Evolutionary conservation across 805 yeast genomes (phyloP).

Genomic region (Ogataea wickerhamii): DNA sequence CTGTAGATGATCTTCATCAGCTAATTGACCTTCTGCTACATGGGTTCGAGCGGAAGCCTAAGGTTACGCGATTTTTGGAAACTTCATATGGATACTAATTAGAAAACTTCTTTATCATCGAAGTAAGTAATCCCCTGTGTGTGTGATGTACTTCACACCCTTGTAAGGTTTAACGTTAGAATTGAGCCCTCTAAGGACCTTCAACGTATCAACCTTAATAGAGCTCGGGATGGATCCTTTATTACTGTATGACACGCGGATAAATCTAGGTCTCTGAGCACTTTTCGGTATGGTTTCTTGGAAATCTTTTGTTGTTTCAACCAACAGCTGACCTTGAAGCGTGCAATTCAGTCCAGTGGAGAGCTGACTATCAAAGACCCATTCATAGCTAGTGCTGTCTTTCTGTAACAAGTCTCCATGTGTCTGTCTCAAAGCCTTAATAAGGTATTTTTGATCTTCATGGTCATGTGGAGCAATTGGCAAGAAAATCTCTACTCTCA

Average conservation of each 20-base stretch:
- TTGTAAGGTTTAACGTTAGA: slow-evolving; percentile 74
- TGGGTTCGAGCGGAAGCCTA: slow-evolving; percentile 31
- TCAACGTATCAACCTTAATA: slow-evolving; percentile 60
- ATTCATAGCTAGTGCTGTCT: slow-evolving; percentile 51
- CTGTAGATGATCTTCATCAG: slow-evolving; percentile 36
- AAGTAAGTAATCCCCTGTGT: slow-evolving; percentile 57
- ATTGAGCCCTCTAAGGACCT: slow-evolving; percentile 53
- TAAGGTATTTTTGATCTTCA: slow-evolving; percentile 27
- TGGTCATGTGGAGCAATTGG: slow-evolving; percentile 15
- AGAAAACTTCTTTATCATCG: slow-evolving; percentile 15
- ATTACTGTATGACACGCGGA: slow-evolving; percentile 51
- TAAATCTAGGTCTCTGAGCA: slow-evolving; percentile 35
- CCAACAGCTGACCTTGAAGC: slow-evolving; percentile 49
- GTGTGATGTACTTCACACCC: slow-evolving; percentile 81
- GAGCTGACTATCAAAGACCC: slow-evolving; percentile 61
- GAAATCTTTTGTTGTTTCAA: slow-evolving; percentile 5
- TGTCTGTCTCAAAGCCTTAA: slow-evolving; percentile 62
- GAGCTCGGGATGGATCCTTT: slow-evolving; percentile 78
- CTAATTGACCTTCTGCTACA: slow-evolving; percentile 33
- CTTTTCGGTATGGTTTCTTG: slow-evolving; percentile 5
- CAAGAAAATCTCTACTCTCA: slow-evolving; percentile 38
- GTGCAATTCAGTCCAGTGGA: slow-evolving; percentile 66
- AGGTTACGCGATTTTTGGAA: slow-evolving; percentile 3
- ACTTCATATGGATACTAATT: slow-evolving; percentile 8
- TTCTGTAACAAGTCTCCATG: slow-evolving; percentile 67